A percentile compares a stretch with the other conserved stretches of the same genome.
Evolutionary conservation across 2,329 filamentous ascomycete genomes (phyloP).

Genomic region (Aspergillus proliferans): DNA sequence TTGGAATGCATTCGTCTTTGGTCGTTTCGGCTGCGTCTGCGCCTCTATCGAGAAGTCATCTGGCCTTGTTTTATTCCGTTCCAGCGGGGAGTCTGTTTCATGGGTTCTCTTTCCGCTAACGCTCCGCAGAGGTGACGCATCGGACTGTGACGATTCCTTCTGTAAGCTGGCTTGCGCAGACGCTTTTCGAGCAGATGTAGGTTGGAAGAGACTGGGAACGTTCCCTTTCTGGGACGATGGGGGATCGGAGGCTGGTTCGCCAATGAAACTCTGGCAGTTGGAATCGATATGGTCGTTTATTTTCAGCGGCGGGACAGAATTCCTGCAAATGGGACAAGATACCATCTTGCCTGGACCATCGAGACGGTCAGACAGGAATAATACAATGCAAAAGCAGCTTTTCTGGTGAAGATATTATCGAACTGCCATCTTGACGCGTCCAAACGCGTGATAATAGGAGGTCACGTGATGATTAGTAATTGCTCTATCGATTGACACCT

Average conservation of each 20-base stretch:
- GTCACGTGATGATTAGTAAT: too few species aligned
- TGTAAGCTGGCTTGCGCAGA: conserved; percentile 17
- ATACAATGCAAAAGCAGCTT: too few species aligned
- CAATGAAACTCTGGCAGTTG: conserved; percentile 62
- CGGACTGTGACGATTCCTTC: conserved; percentile 19
- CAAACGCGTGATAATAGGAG: neutral
- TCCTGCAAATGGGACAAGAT: conserved; percentile 74
- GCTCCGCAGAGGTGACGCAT: conserved; percentile 21
- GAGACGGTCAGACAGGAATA: neutral
- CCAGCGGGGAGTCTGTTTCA: conserved; percentile 16
- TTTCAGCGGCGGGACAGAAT: conserved; percentile 45
- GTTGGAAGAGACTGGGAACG: conserved; percentile 51
- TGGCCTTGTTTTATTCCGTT: conserved; percentile 16
- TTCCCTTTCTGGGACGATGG: conserved; percentile 34
- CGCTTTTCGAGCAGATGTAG: conserved; percentile 43
- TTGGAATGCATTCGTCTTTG: conserved; percentile 57
- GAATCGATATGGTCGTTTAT: conserved; percentile 94
- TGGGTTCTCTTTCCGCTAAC: conserved; percentile 26
- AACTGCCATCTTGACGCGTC: neutral
- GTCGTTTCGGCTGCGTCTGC: conserved; percentile 54
- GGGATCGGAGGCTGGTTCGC: conserved; percentile 38
- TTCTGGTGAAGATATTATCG: neutral
- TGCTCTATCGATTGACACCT: too few species aligned
- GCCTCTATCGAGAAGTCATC: conserved; percentile 18
- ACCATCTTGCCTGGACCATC: conserved; percentile 43